Conservation (phyloP, 805 yeast genomes). For the Lachancea sp. region DNA sequence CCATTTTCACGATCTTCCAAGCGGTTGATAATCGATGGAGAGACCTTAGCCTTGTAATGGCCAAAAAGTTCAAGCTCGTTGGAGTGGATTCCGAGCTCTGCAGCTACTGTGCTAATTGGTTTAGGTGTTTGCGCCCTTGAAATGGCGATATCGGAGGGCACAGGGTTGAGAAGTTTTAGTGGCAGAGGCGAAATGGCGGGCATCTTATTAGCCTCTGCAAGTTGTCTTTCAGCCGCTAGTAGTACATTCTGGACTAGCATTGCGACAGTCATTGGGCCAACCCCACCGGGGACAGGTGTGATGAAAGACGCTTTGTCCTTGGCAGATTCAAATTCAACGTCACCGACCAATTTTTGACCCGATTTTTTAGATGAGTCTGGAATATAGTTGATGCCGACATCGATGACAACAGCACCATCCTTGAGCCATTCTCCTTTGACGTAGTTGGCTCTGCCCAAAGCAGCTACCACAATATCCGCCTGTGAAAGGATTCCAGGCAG, state of each 20-base stretch:
- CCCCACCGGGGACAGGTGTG: slow-evolving; percentile 99
- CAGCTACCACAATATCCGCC: slow-evolving; percentile 81
- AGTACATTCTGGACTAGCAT: slow-evolving; percentile 84
- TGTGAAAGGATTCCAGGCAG: slow-evolving; percentile 44
- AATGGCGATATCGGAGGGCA: slow-evolving; percentile 86
- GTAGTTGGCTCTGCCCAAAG: slow-evolving; percentile 80
- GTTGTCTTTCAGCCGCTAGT: slow-evolving; percentile 65
- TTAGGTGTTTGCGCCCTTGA: slow-evolving; percentile 87
- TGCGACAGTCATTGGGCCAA: slow-evolving; percentile 98
- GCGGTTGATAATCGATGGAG: slow-evolving; percentile 62
- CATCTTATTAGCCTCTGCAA: slow-evolving; percentile 34
- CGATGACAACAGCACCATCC: slow-evolving; percentile 77
- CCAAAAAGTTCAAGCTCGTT: slow-evolving; percentile 86
- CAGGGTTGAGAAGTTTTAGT: slow-evolving; percentile 52
- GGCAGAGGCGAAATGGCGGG: slow-evolving; percentile 52
- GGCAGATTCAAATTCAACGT: slow-evolving; percentile 76
- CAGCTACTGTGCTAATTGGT: slow-evolving; percentile 65
- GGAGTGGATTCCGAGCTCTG: slow-evolving; percentile 72
- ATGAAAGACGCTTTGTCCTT: slow-evolving; percentile 54
- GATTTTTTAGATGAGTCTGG: slow-evolving; percentile 68
- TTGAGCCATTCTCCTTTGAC: slow-evolving; percentile 87
- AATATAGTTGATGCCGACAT: slow-evolving; percentile 90
- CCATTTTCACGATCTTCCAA: slow-evolving; percentile 61
- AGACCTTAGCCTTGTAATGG: slow-evolving; percentile 82
- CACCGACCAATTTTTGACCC: slow-evolving; percentile 88